Percentiles rank a stretch among this genome's conserved stretches.
Evolutionary conservation across 257 asterid genomes (phyloP).

Genomic region (Mentha longifolia): DNA sequence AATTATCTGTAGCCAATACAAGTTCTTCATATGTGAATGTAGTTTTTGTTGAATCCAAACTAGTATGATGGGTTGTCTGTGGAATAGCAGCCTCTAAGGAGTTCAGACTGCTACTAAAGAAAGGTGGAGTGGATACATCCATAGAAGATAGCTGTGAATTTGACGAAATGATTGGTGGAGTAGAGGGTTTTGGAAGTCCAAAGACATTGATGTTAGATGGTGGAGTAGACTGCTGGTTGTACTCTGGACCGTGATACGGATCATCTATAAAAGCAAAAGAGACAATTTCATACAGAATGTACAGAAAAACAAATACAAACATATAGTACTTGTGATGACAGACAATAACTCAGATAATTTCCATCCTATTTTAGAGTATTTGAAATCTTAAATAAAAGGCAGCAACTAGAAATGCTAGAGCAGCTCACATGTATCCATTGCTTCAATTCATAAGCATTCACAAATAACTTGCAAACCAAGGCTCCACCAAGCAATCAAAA

Average conservation of each 20-base stretch:
- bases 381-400: constrained; percentile 7
- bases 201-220: constrained; percentile 34
- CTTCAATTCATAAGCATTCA: constrained; percentile 8
- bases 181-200: constrained; percentile 40
- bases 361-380: background rate
- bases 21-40: constrained; percentile 80
- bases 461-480: too few species aligned
- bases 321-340: constrained; percentile 28
- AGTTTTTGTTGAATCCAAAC: constrained; percentile 43
- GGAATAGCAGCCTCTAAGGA: constrained; percentile 41
- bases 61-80: constrained; percentile 33
- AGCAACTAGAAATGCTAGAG: constrained; percentile 8
- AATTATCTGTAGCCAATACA: constrained; percentile 66
- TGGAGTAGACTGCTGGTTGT: constrained; percentile 44
- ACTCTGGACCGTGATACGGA: constrained; percentile 39
- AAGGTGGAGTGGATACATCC: constrained; percentile 46
- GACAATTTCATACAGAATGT: constrained; percentile 10
- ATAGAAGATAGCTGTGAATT: constrained; percentile 45
- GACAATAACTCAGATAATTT: background rate
- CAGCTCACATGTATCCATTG: constrained; percentile 10
- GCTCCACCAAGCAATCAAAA: too few species aligned
- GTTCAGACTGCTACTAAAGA: constrained; percentile 48
- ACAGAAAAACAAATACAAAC: constrained; percentile 16
- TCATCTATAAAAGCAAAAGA: constrained; percentile 43
- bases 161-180: constrained; percentile 37